phyloP scores from a whole-genome alignment of 2,329 filamentous ascomycete species.

The Trichoderma gracile region DNA sequence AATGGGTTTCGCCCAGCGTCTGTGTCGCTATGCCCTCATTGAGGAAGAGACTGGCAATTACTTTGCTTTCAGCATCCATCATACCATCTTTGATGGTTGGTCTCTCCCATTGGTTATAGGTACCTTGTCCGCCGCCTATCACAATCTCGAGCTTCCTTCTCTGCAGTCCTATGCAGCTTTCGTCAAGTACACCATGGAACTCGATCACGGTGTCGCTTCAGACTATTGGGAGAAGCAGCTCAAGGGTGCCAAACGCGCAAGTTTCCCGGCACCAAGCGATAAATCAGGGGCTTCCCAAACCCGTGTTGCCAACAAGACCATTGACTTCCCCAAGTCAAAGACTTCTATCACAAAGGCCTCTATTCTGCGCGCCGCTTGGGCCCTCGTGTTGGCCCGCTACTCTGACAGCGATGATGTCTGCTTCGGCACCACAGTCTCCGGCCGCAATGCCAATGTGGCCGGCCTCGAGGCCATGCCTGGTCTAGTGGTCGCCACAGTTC shows the following conservation, averaged over 20 bases:
- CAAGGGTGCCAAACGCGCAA: slow-evolving; percentile 10
- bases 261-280: slow-evolving; percentile 26
- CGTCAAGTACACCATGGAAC: slow-evolving; percentile 10
- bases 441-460: slow-evolving; percentile 23
- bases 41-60: slow-evolving; percentile 7
- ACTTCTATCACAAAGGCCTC: slow-evolving; percentile 27
- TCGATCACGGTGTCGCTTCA: background rate
- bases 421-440: slow-evolving; percentile 32
- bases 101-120: background rate
- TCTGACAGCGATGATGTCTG: slow-evolving; percentile 26
- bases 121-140: slow-evolving; percentile 1
- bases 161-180: slow-evolving; percentile 20
- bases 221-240: slow-evolving; percentile 22
- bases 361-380: slow-evolving; percentile 31
- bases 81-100: slow-evolving; percentile 24
- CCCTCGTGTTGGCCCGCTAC: slow-evolving; percentile 28
- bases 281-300: background rate
- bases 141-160: slow-evolving; percentile 25
- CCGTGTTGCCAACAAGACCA: slow-evolving; percentile 3
- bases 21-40: slow-evolving; percentile 25
- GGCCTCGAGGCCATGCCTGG: slow-evolving; percentile 24
- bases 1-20: slow-evolving; percentile 25
- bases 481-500: slow-evolving; percentile 19
- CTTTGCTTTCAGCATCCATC: slow-evolving; percentile 22
- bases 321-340: slow-evolving; percentile 11